A percentile compares a stretch with the other conserved stretches of the same genome.
Conservation (phyloP, 306 rosid genomes). For the Elaeagnus macrophylla region DNA sequence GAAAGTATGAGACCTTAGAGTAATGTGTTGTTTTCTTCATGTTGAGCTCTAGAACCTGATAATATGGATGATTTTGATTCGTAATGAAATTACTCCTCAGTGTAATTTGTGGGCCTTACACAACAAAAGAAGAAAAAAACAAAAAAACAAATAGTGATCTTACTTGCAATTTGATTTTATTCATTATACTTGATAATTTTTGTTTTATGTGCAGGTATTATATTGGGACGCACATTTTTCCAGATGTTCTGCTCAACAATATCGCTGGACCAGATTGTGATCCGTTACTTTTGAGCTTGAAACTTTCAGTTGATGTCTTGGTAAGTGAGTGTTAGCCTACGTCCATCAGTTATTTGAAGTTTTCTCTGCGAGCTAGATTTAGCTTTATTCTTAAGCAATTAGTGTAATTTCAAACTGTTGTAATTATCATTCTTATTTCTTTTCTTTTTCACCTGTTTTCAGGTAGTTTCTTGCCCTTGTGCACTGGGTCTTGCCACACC, state of each 20-base stretch:
- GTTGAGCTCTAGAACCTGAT: too few relatives aligned
- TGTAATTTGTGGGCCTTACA: neutral
- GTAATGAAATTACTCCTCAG: neutral
- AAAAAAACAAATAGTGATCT: neutral
- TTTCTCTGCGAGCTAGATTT: neutral
- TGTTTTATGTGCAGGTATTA: conserved; percentile 48
- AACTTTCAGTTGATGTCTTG: conserved; percentile 88
- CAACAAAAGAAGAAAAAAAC: neutral
- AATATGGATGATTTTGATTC: too few relatives aligned
- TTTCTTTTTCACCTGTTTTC: conserved; percentile 13
- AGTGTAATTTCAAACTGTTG: neutral
- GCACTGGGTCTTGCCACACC: conserved; percentile 99
- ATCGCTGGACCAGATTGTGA: conserved; percentile 92
- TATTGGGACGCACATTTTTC: conserved; percentile 68
- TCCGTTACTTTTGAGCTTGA: conserved; percentile 89
- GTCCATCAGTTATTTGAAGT: neutral
- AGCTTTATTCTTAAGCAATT: neutral
- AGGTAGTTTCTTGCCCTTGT: conserved; percentile 99
- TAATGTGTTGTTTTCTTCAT: too few relatives aligned
- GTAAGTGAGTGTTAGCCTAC: conserved; percentile 43
- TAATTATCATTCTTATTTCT: neutral
- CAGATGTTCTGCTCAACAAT: conserved; percentile 80
- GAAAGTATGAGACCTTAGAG: too few relatives aligned
- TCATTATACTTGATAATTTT: conserved; percentile 14
- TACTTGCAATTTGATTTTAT: neutral